phyloP scores from a whole-genome alignment of 2,329 filamentous ascomycete genomes.

The Cylindrodendrum hubeiense region DNA sequence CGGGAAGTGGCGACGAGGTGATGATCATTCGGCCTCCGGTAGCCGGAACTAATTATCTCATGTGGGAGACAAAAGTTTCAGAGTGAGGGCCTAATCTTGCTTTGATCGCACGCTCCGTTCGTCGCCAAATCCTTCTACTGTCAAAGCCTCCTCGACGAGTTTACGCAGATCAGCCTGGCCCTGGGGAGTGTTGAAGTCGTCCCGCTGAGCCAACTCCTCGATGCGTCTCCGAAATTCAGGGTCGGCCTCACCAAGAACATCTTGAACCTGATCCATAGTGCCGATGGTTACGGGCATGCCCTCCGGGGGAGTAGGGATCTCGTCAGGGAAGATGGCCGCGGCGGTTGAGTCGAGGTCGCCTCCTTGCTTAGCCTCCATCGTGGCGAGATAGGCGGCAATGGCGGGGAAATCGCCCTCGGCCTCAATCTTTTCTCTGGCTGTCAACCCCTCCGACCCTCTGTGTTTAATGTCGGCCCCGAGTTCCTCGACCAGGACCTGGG shows the following conservation, averaged over 20 bases:
- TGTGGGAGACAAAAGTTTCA: conserved; percentile 69
- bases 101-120: conserved; percentile 75
- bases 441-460: conserved; percentile 80
- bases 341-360: conserved; percentile 46
- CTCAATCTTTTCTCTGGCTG: conserved; percentile 81
- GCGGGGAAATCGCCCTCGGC: conserved; percentile 40
- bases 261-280: conserved; percentile 74
- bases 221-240: conserved; percentile 88
- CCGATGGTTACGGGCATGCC: conserved; percentile 84
- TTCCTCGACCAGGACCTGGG: conserved; percentile 85
- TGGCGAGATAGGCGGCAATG: conserved; percentile 35
- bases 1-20: conserved; percentile 61
- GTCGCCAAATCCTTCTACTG: conserved; percentile 72
- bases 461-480: conserved; percentile 76
- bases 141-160: conserved; percentile 84
- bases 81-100: conserved; percentile 62
- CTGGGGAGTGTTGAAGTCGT: conserved; percentile 85
- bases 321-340: conserved; percentile 47
- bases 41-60: conserved; percentile 65
- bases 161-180: conserved; percentile 84
- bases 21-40: conserved; percentile 66
- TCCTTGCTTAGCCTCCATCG: conserved; percentile 39
- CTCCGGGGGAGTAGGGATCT: conserved; percentile 75
- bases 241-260: conserved; percentile 75
- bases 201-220: conserved; percentile 85